Conservation (phyloP, 2,329 filamentous ascomycete species). For the Rhinocladiella similis region DNA sequence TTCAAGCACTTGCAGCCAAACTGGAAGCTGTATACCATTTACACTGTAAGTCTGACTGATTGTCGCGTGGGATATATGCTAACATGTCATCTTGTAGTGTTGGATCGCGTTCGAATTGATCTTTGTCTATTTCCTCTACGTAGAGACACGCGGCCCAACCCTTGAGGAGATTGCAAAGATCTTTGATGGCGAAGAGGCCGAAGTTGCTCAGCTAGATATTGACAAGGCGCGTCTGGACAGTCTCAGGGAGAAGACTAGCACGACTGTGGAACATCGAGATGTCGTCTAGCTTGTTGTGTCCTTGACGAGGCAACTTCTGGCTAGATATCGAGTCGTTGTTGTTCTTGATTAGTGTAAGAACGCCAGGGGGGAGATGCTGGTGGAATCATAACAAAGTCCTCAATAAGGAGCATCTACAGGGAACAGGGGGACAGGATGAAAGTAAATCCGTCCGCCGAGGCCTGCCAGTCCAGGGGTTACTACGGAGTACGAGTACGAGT, state of each 20-base stretch:
- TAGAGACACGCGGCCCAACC: slow-evolving; percentile 61
- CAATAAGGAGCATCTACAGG: no score
- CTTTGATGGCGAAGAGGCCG: slow-evolving; percentile 66
- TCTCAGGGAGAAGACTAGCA: slow-evolving; percentile 11
- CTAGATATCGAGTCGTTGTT: no score
- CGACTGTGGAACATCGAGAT: slow-evolving; percentile 16
- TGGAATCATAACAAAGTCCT: no score
- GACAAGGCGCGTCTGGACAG: slow-evolving; percentile 40
- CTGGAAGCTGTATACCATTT: slow-evolving; percentile 24
- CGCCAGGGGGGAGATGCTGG: no score
- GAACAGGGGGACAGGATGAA: no score
- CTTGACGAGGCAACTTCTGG: no score
- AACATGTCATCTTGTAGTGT: slow-evolving; percentile 2
- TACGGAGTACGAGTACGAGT: no score
- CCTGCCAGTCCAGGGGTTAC: no score
- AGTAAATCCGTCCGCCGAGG: no score
- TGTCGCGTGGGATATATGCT: neutral
- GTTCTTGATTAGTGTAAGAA: no score
- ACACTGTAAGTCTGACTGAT: slow-evolving; percentile 15
- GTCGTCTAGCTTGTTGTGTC: no score
- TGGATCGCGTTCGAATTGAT: slow-evolving; percentile 39
- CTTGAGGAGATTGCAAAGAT: slow-evolving; percentile 70
- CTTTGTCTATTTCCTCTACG: slow-evolving; percentile 59
- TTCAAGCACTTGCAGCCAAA: slow-evolving; percentile 18
- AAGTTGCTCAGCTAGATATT: slow-evolving; percentile 55